Percentiles rank a stretch among this genome's conserved stretches.
phyloP scores from a whole-genome alignment of 2,329 filamentous ascomycete species.

The Zalaria sp. region DNA sequence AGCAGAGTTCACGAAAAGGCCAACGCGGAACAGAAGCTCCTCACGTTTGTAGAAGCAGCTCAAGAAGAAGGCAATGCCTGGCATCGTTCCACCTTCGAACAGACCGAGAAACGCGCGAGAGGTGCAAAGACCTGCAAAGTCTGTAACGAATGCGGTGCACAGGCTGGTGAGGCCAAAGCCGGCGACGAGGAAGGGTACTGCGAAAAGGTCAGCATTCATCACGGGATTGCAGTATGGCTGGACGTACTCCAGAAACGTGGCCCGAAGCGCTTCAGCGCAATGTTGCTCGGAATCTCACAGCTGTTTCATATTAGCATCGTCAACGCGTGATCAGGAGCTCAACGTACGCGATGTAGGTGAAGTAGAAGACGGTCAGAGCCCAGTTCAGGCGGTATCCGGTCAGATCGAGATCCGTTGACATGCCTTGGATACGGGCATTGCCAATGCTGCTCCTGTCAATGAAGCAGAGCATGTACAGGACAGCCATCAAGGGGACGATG shows the following conservation, averaged over 20 bases:
- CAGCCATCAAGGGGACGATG: conserved; percentile 44
- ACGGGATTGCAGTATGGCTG: too few relatives aligned
- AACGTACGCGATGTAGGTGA: conserved; percentile 16
- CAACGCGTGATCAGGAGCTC: too few relatives aligned
- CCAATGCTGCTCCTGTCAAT: conserved; percentile 38
- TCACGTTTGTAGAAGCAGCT: conserved; percentile 10
- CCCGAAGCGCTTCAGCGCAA: conserved; percentile 25
- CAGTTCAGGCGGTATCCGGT: conserved; percentile 19
- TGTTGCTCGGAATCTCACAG: conserved; percentile 22
- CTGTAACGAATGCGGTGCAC: conserved; percentile 9
- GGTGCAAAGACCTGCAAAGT: conserved; percentile 7
- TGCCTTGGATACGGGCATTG: not conserved
- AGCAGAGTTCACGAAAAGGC: conserved; percentile 10
- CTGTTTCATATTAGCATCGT: too few relatives aligned
- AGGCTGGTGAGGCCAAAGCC: conserved; percentile 43
- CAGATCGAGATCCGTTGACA: conserved; percentile 2
- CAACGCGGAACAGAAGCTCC: conserved; percentile 11
- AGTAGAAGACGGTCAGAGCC: conserved; percentile 24
- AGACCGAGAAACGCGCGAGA: conserved; percentile 48
- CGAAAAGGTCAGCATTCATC: too few relatives aligned
- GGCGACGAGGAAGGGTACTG: conserved; percentile 36
- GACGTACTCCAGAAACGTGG: conserved; percentile 16
- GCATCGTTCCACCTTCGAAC: conserved; percentile 54
- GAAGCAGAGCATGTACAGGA: conserved; percentile 46
- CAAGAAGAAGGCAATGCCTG: conserved; percentile 23